A percentile compares a stretch with the other conserved stretches of the same genome.
Evolutionary conservation across 75 land plant species (phyloP).

Genomic region (Chamaecyparis obtusa): DNA sequence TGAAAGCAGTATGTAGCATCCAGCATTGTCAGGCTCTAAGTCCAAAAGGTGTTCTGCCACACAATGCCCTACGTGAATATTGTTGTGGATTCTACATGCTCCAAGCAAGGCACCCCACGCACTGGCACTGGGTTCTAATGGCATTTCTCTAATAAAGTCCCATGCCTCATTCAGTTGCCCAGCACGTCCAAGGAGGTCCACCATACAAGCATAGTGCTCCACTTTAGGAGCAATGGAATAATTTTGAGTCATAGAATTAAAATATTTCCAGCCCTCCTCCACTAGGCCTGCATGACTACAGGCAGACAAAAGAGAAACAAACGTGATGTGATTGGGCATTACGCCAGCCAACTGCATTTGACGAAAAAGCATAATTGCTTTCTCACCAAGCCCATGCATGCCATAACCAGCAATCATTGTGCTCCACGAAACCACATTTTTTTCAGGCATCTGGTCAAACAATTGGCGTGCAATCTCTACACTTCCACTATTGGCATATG

Average conservation of each 20-base stretch:
- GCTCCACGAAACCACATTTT: conserved; percentile 49
- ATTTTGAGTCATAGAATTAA: not conserved
- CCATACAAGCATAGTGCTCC: conserved; percentile 9
- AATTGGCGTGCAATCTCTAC: conserved; percentile 25
- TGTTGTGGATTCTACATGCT: not conserved
- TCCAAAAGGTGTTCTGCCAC: not conserved
- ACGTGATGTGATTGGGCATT: conserved; percentile 38
- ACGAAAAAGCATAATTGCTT: conserved; percentile 31
- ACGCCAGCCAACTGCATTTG: conserved; percentile 34
- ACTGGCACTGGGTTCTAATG: not conserved
- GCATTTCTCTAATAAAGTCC: not conserved
- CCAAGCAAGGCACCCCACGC: conserved; percentile 9
- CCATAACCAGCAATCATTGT: conserved; percentile 55
- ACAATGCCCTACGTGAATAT: not conserved
- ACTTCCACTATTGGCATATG: conserved; percentile 58
- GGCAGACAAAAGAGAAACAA: conserved; percentile 39
- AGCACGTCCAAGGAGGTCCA: conserved; percentile 7
- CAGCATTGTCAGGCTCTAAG: conserved; percentile 1
- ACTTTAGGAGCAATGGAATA: not conserved
- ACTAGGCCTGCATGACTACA: conserved; percentile 58
- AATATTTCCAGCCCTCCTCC: conserved; percentile 22
- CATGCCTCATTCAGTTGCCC: conserved; percentile 7
- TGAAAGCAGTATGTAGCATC: not conserved
- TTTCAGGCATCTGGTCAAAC: conserved; percentile 42
- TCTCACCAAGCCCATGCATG: conserved; percentile 33